Conservation (phyloP, 2,329 filamentous ascomycete genomes). For the Curvularia sp. region DNA sequence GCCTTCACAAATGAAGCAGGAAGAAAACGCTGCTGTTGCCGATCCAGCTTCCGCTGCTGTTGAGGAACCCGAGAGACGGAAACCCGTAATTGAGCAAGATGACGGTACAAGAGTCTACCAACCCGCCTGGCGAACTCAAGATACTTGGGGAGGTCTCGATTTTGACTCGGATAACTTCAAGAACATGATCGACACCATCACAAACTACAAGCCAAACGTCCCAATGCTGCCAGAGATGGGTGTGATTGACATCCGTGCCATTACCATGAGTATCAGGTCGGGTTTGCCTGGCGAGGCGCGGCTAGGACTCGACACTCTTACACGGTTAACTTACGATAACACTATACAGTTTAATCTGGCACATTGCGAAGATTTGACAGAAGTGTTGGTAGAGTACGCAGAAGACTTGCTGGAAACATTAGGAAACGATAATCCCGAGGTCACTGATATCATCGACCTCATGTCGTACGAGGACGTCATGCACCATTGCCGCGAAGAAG, state of each 20-base stretch:
- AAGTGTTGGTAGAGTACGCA: conserved; percentile 86
- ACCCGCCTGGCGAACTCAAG: conserved; percentile 37
- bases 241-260: conserved; percentile 85
- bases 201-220: conserved; percentile 74
- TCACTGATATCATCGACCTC: conserved; percentile 85
- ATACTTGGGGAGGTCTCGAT: conserved; percentile 47
- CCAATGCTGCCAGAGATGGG: conserved; percentile 81
- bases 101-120: conserved; percentile 42
- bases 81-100: conserved; percentile 39
- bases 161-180: conserved; percentile 67
- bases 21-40: conserved; percentile 25
- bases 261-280: conserved; percentile 88
- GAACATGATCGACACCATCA: conserved; percentile 72
- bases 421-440: conserved; percentile 82
- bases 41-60: conserved; percentile 26
- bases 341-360: conserved; percentile 44
- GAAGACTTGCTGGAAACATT: conserved; percentile 86
- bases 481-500: conserved; percentile 77
- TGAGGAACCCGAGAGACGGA: conserved; percentile 31
- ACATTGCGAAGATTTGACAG: conserved; percentile 77
- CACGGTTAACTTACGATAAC: conserved; percentile 67
- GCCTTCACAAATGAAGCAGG: conserved; percentile 42
- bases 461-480: conserved; percentile 87
- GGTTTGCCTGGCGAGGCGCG: conserved; percentile 91
- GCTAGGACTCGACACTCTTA: conserved; percentile 83